These are phyloP conservation scores for Alternaria viburni DNA, from an alignment of 2,329 filamentous ascomycete genomes.

Conservation along the genomic window DNA sequence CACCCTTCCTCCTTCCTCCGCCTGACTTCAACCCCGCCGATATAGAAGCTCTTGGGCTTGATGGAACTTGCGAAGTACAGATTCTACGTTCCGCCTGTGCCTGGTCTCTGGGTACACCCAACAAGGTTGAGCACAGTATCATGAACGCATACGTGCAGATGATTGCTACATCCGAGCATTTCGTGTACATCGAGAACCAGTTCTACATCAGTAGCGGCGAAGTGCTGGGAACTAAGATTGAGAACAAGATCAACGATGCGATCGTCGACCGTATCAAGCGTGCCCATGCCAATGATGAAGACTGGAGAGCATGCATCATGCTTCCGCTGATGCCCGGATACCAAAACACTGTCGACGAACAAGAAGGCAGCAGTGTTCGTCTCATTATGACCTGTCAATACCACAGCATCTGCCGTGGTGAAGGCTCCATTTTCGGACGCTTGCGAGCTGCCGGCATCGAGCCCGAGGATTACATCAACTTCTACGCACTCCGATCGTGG, in stretches of 20 bases:
- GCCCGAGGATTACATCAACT: constrained; percentile 93
- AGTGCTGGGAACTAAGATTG: constrained; percentile 83
- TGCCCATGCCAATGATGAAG: constrained; percentile 81
- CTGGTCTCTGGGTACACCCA: constrained; percentile 88
- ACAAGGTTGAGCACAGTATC: constrained; percentile 89
- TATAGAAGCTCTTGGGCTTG: constrained; percentile 83
- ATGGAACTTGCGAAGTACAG: constrained; percentile 95
- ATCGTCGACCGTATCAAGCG: constrained; percentile 89
- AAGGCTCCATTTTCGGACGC: constrained; percentile 88
- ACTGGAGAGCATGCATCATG: constrained; percentile 88
- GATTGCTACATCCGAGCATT: constrained; percentile 94
- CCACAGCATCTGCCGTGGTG: constrained; percentile 91
- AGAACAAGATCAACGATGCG: constrained; percentile 93
- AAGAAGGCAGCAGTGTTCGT: constrained; percentile 91
- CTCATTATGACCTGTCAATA: constrained; percentile 98
- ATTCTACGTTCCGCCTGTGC: constrained; percentile 87
- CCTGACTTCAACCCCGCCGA: constrained; percentile 89
- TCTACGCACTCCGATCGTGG: constrained; percentile 92
- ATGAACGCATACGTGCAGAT: constrained; percentile 94
- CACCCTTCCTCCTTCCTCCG: constrained; percentile 89
- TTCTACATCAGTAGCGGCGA: constrained; percentile 96
- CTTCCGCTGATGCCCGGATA: constrained; percentile 99
- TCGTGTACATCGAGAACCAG: constrained; percentile 98
- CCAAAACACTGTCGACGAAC: constrained; percentile 92
- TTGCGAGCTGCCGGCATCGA: constrained; percentile 81